phyloP scores from a whole-genome alignment of 441 rosid species.

The Euphorbia schlechtendalii region DNA sequence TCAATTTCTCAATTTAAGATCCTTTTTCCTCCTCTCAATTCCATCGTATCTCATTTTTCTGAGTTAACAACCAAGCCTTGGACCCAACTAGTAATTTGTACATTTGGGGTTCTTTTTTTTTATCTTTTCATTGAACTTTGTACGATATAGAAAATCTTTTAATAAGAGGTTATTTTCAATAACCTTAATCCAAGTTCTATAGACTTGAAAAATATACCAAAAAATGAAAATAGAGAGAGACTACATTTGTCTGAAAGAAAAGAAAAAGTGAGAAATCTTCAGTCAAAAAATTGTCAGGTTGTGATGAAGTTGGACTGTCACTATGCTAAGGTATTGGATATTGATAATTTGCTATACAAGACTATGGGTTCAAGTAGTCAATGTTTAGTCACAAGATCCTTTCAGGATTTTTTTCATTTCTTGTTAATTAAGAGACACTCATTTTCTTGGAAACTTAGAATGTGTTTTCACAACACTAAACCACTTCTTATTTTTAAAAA shows the following conservation, averaged over 20 bases:
- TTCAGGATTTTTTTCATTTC: not conserved
- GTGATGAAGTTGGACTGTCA: constrained; percentile 94
- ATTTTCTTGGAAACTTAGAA: not conserved
- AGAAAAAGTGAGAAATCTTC: not conserved
- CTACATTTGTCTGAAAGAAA: not conserved
- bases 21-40: not conserved
- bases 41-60: not conserved
- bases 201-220: not conserved
- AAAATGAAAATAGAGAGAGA: not conserved
- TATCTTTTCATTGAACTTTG: not conserved
- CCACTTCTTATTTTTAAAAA: not conserved
- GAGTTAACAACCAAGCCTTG: not conserved
- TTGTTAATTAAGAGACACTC: not conserved
- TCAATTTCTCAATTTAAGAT: not conserved
- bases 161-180: not conserved
- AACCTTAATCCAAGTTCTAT: not conserved
- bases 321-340: constrained; percentile 64
- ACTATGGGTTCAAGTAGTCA: not conserved
- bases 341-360: constrained; percentile 28
- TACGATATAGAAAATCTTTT: not conserved
- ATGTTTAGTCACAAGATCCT: constrained; percentile 12
- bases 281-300: constrained; percentile 74
- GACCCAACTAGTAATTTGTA: not conserved
- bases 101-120: not conserved
- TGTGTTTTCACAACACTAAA: not conserved